Conservation (phyloP, 352 stramenopile species). For the Pythium sukuiense region DNA sequence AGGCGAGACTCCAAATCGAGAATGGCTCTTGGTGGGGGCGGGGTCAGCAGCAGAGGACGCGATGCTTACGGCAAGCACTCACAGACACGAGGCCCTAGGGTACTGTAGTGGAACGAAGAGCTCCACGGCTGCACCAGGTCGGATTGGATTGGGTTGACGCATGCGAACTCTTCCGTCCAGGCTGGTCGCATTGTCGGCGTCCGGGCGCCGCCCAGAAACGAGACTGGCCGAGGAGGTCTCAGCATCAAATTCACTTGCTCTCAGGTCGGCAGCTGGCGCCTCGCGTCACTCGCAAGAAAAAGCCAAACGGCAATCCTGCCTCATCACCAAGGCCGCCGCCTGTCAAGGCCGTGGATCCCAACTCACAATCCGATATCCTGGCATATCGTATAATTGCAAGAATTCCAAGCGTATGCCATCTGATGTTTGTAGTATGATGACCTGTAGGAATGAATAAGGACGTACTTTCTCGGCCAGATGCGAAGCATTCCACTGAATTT, state of each 20-base stretch:
- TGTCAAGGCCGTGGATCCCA: neutral
- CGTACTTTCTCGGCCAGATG: neutral
- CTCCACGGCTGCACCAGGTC: no score
- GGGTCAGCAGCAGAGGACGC: neutral
- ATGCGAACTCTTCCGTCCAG: neutral
- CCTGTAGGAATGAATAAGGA: neutral
- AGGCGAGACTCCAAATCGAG: no score
- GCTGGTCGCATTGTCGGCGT: neutral
- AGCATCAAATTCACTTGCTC: neutral
- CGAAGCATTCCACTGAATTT: no score
- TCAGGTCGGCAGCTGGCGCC: neutral
- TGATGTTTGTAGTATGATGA: neutral
- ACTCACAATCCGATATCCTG: neutral
- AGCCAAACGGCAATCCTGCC: neutral
- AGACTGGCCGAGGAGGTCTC: neutral
- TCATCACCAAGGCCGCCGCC: neutral
- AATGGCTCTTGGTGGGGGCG: no score
- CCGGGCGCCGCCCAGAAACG: neutral
- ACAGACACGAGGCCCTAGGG: neutral
- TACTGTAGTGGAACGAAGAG: neutral
- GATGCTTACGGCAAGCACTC: neutral
- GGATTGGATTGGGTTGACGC: neutral
- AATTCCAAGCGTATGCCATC: no score
- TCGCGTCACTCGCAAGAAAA: neutral
- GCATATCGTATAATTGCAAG: neutral